Evolutionary conservation across 129 eudicot genomes (phyloP).

Genomic region (Escallonia herrerae): DNA sequence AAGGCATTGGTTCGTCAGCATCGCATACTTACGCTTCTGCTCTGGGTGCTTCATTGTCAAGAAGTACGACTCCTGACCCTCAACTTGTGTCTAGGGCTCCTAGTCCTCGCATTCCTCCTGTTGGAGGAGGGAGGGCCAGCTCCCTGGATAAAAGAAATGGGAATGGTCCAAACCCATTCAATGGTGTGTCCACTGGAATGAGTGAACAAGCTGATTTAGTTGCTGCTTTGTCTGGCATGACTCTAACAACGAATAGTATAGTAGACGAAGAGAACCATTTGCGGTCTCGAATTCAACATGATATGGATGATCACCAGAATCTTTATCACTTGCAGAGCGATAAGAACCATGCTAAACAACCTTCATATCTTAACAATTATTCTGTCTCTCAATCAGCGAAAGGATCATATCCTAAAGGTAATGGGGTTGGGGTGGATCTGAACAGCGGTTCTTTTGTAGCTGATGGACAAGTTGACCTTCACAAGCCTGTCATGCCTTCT

Average conservation of each 20-base stretch:
- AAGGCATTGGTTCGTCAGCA: slow-evolving; percentile 26
- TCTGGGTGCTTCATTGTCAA: slow-evolving; percentile 79
- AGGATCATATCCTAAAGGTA: slow-evolving; percentile 30
- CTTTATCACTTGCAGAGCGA: slow-evolving; percentile 29
- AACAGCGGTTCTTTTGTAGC: slow-evolving; percentile 14
- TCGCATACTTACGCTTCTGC: slow-evolving; percentile 78
- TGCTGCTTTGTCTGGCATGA: slow-evolving; percentile 60
- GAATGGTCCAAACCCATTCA: slow-evolving; percentile 22
- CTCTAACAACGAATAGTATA: slow-evolving; percentile 37
- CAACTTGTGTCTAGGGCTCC: slow-evolving; percentile 57
- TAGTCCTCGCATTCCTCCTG: slow-evolving; percentile 66
- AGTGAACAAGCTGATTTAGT: slow-evolving; percentile 54
- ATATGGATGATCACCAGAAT: slow-evolving; percentile 26
- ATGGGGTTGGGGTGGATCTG: slow-evolving; percentile 16
- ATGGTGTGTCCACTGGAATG: slow-evolving; percentile 21
- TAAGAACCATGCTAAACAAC: slow-evolving; percentile 27
- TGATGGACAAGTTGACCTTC: slow-evolving; percentile 23
- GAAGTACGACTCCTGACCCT: slow-evolving; percentile 86
- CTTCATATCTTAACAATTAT: slow-evolving; percentile 18
- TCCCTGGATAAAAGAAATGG: slow-evolving; percentile 40
- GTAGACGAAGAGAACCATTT: slow-evolving; percentile 37
- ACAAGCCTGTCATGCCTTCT: slow-evolving; percentile 20
- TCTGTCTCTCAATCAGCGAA: slow-evolving; percentile 25
- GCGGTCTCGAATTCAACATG: slow-evolving; percentile 33
- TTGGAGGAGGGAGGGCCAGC: slow-evolving; percentile 43